phyloP scores from a whole-genome alignment of 2,329 filamentous ascomycete species.

The Zarea fungicola region DNA sequence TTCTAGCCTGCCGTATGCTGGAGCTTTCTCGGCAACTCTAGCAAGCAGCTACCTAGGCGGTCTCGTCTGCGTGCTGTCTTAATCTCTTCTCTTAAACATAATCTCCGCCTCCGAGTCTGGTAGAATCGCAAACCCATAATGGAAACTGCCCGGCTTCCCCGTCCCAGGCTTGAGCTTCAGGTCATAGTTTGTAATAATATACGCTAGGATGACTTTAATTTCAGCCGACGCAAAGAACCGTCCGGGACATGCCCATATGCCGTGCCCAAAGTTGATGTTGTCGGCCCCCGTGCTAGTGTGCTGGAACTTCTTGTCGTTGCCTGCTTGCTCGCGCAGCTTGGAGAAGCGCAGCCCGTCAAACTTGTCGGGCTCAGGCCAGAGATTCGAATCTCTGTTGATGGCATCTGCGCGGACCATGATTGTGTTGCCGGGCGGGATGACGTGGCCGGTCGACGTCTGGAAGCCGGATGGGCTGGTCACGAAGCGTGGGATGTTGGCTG shows the following conservation, averaged over 20 bases:
- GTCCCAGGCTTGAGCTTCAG: background rate
- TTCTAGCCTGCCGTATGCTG: background rate
- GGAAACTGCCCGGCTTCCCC: background rate
- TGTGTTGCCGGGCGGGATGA: constrained; percentile 34
- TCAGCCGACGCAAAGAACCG: constrained; percentile 47
- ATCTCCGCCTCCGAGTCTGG: background rate
- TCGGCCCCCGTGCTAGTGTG: constrained; percentile 24
- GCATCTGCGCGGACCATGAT: constrained; percentile 33
- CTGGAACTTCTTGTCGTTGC: constrained; percentile 16
- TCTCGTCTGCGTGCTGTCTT: background rate
- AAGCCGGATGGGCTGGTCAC: constrained; percentile 23
- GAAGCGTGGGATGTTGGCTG: constrained; percentile 35
- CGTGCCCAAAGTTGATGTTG: constrained; percentile 42
- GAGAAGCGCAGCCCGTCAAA: constrained; percentile 44
- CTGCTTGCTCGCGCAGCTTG: constrained; percentile 29
- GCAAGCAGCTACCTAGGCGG: background rate
- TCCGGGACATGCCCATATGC: constrained; percentile 48
- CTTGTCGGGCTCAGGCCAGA: constrained; percentile 31
- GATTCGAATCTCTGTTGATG: constrained; percentile 34
- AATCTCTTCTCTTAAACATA: background rate
- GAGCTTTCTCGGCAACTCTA: background rate
- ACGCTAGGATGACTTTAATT: constrained; percentile 42
- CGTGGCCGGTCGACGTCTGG: constrained; percentile 33
- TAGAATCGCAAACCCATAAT: constrained; percentile 33
- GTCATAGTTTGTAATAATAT: constrained; percentile 19